Percentiles rank a stretch among this genome's conserved stretches.
Conservation (phyloP, 768 basidiomycete genomes). For the Collybia nuda region DNA sequence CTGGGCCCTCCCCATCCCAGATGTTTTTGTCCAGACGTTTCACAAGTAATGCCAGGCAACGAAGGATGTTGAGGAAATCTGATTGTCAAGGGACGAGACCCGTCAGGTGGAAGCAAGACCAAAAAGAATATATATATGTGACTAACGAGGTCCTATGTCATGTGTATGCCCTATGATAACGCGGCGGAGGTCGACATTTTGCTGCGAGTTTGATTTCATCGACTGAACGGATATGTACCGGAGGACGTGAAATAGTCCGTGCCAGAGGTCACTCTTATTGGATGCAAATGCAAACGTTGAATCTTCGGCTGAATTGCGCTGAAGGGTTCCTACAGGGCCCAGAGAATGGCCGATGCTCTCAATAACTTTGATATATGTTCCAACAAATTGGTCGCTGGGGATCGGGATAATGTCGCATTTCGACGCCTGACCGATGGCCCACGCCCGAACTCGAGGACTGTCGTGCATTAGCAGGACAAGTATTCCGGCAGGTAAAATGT, state of each 20-base stretch:
- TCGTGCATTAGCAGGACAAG: slow-evolving; percentile 58
- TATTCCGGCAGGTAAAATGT: slow-evolving; percentile 60
- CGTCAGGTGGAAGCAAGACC: slow-evolving; percentile 9
- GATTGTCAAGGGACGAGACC: slow-evolving; percentile 10
- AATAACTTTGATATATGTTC: slow-evolving; percentile 46
- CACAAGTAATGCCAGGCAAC: slow-evolving; percentile 58
- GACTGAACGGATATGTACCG: slow-evolving; percentile 52
- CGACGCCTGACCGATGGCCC: slow-evolving; percentile 53
- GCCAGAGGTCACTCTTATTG: slow-evolving; percentile 54
- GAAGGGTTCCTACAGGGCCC: not conserved
- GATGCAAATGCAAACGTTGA: slow-evolving; percentile 27
- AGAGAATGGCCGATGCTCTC: slow-evolving; percentile 29
- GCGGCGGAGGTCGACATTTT: slow-evolving; percentile 45
- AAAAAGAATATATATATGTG: slow-evolving; percentile 11
- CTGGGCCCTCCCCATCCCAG: slow-evolving; percentile 71
- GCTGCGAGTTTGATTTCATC: slow-evolving; percentile 29
- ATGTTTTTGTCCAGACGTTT: slow-evolving; percentile 53
- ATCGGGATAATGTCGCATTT: slow-evolving; percentile 43
- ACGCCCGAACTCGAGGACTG: slow-evolving; percentile 48
- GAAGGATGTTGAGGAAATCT: slow-evolving; percentile 65
- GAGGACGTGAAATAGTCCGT: slow-evolving; percentile 39
- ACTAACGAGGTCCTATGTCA: slow-evolving; percentile 61
- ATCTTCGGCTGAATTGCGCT: slow-evolving; percentile 5
- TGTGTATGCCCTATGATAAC: slow-evolving; percentile 62
- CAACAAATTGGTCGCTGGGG: slow-evolving; percentile 42